Evolutionary conservation across 257 asterid genomes (phyloP).

Genomic region (Paulownia fortunei): DNA sequence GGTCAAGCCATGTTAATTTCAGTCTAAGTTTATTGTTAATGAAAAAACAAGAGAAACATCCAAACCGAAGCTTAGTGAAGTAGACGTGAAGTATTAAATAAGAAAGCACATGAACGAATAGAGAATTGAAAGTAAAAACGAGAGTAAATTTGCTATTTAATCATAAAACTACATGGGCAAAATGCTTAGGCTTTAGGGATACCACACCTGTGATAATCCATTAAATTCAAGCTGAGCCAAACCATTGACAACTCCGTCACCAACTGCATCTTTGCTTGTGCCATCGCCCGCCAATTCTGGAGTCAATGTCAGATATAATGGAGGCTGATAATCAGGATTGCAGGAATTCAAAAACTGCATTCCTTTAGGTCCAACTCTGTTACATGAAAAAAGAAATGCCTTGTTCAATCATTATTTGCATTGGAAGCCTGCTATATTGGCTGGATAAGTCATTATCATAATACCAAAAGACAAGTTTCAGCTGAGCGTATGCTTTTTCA

Average conservation of each 20-base stretch:
- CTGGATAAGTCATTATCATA: conserved; percentile 22
- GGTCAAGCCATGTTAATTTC: conserved; percentile 22
- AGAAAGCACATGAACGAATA: conserved; percentile 8
- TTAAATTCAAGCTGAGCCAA: conserved; percentile 47
- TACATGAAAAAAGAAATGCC: conserved; percentile 33
- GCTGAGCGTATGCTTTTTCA: neutral
- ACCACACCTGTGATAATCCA: conserved; percentile 65
- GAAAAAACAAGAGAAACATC: conserved; percentile 22
- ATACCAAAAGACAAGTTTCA: conserved; percentile 7
- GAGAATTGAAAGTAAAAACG: conserved; percentile 7
- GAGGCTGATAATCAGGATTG: conserved; percentile 93
- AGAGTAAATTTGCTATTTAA: neutral
- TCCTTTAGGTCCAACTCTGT: conserved; percentile 87
- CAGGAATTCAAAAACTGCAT: conserved; percentile 74
- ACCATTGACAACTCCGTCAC: conserved; percentile 43
- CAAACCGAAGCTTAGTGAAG: conserved; percentile 19
- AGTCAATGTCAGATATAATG: conserved; percentile 63
- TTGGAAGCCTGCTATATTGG: conserved; percentile 12
- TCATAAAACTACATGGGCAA: neutral
- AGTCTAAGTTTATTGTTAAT: conserved; percentile 1
- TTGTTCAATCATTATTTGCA: conserved; percentile 28
- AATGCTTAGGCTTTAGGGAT: conserved; percentile 15
- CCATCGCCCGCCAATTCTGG: conserved; percentile 64
- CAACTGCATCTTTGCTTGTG: conserved; percentile 47
- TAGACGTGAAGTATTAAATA: conserved; percentile 3